Percentiles rank a stretch among this genome's conserved stretches.
phyloP scores from a whole-genome alignment of 139 green algal genomes.

The Auxenochlorella pyrenoidosa region DNA sequence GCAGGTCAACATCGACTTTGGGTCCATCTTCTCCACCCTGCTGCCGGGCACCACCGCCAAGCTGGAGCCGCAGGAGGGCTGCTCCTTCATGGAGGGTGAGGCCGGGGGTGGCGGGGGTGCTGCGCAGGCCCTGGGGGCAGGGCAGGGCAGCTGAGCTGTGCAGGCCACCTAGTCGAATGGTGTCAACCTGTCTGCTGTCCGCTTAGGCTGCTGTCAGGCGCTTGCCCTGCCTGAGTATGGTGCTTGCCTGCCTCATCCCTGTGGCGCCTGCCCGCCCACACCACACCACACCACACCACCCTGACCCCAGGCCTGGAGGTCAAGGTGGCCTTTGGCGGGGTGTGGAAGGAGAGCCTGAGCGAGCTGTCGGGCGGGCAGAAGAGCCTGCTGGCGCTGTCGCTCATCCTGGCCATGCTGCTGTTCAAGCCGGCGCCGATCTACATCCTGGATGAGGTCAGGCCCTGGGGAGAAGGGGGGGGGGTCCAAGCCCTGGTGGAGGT shows the following conservation, averaged over 20 bases:
- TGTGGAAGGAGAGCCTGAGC: slow-evolving; percentile 98
- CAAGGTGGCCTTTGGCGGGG: slow-evolving; percentile 93
- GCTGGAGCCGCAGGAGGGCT: slow-evolving; percentile 90
- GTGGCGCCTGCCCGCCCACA: background rate
- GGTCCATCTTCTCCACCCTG: slow-evolving; percentile 96
- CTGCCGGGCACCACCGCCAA: slow-evolving; percentile 94
- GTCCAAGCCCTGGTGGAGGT: background rate
- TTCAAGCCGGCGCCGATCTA: slow-evolving; percentile 99
- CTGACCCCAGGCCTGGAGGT: slow-evolving; percentile 95
- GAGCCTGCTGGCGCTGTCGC: slow-evolving; percentile 93
- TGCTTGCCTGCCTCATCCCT: background rate
- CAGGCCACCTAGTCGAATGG: no score
- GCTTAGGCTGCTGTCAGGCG: no score
- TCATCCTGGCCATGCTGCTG: slow-evolving; percentile 97
- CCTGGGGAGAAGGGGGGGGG: no score
- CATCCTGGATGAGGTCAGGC: slow-evolving; percentile 99
- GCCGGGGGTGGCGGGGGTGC: no score
- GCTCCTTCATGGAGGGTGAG: slow-evolving; percentile 79
- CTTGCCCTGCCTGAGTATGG: no score
- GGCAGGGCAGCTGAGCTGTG: background rate
- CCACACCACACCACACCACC: no score
- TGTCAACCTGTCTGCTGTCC: no score
- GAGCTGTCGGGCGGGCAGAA: slow-evolving; percentile 97
- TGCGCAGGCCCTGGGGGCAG: no score
- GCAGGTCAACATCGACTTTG: slow-evolving; percentile 85